Base-by-base conservation (phyloP, 1,284 basidiomycete genomes). In the Ustilago cynodontis region DNA sequence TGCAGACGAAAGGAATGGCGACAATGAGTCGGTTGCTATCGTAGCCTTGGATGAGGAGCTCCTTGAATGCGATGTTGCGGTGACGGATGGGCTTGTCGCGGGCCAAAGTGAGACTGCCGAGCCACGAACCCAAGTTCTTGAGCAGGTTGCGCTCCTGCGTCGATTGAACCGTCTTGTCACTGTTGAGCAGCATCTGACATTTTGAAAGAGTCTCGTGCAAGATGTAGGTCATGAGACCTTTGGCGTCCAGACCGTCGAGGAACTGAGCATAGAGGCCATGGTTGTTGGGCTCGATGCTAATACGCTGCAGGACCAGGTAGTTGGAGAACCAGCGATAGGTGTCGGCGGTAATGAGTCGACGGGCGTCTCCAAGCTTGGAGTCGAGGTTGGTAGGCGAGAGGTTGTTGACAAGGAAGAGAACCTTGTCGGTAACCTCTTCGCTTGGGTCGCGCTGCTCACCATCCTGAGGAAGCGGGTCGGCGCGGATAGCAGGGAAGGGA, bases 391-490 rank as follows among this genome's bases (percentile, higher is more conserved):
- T 93, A 3, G 94, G 93, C 0, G 96, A 94, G 59, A 99, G 90
- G 82, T 99, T 98, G 88, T 99, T 99, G 87, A 99, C 92, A 81
- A 98, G 94, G 89, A 99, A 99, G 55, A 99, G 89, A 78, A 99
- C 94, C 82, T 92, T 92, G 89, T 99, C 97, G 24, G 94, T 94
- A 24, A 93, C 88, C 76, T 93, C 93, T 85, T 98, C 94, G 20
- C 92, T 90, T 2, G 96, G 97, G 59, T 89, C 87, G 56, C 59
- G 60, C 68, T 82, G 82, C 13, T 77, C 76, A 20, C 52, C 56
- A 20, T 72, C 74, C 35, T 70, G 63, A 89, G 33, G 91, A 55
- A 86, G 57, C n/a, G 67, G 70, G 29, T 78, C 78, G 28, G 71
- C 82, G 41, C 87, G 79, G 16, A 88, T 87, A 16, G 87, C 84